These are phyloP conservation scores for Bidens hawaiensis DNA, from an alignment of 140 eudicot species.

Conservation along the genomic window DNA sequence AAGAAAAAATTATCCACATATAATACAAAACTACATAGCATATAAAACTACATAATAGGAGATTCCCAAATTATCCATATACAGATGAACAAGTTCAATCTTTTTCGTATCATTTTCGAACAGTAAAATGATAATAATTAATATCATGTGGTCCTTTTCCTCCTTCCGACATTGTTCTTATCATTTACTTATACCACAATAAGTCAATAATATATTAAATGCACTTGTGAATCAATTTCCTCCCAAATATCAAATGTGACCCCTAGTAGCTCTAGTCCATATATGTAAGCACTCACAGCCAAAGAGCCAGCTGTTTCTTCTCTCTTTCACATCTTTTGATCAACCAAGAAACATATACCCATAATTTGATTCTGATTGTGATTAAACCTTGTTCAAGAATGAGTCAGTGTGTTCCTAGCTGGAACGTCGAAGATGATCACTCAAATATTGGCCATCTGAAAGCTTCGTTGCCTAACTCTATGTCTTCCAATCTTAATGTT, in stretches of 20 bases:
- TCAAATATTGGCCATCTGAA: background rate
- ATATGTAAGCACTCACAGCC: slow-evolving; percentile 23
- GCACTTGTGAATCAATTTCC: slow-evolving; percentile 19
- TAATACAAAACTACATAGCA: no score
- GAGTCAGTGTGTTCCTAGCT: slow-evolving; percentile 65
- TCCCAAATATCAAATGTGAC: slow-evolving; percentile 12
- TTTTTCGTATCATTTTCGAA: no score
- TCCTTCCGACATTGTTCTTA: slow-evolving; percentile 31
- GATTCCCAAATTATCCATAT: no score
- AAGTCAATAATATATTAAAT: no score
- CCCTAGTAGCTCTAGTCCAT: slow-evolving; percentile 31
- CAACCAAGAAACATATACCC: background rate
- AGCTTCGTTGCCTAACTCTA: slow-evolving; percentile 17
- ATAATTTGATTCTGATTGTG: background rate
- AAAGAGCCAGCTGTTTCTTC: slow-evolving; percentile 27
- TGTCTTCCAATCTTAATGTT: slow-evolving; percentile 22
- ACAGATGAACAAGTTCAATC: no score
- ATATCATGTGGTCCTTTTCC: slow-evolving; percentile 31
- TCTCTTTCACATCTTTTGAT: slow-evolving; percentile 2
- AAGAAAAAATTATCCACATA: no score
- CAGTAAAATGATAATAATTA: background rate
- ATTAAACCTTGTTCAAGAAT: background rate
- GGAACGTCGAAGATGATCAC: slow-evolving; percentile 45
- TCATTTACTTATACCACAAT: slow-evolving; percentile 15
- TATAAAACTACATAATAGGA: no score